These are phyloP conservation scores for Ophiosphaerella herpotricha DNA, from an alignment of 2,329 filamentous ascomycete species.

Conservation along the genomic window DNA sequence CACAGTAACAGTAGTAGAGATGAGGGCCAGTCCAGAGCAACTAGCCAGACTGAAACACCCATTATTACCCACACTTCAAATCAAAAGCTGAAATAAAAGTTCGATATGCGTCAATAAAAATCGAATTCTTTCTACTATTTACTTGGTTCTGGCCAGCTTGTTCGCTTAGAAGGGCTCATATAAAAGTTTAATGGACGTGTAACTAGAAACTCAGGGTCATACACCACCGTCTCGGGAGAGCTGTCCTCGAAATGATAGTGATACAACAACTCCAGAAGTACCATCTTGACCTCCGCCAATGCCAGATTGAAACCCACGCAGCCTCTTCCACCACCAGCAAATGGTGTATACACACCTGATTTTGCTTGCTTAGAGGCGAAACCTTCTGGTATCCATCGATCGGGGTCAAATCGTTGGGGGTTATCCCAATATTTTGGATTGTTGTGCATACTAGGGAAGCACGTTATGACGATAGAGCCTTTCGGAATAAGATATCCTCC, in stretches of 20 bases:
- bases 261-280: conserved; percentile 12
- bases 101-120: too few relatives aligned
- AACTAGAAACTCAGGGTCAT: conserved; percentile 18
- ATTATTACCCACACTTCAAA: too few relatives aligned
- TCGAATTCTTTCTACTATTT: background rate
- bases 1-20: too few relatives aligned
- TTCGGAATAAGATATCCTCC: conserved; percentile 62
- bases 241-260: conserved; percentile 17
- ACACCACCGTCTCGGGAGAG: conserved; percentile 9
- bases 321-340: conserved; percentile 12
- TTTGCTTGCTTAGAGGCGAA: conserved; percentile 35
- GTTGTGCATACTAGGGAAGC: conserved; percentile 53
- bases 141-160: conserved; percentile 2
- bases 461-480: conserved; percentile 59
- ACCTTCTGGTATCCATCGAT: conserved; percentile 61
- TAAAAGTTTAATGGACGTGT: conserved; percentile 19
- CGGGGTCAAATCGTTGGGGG: conserved; percentile 62
- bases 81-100: too few relatives aligned
- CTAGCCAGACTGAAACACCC: too few relatives aligned
- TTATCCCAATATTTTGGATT: conserved; percentile 63
- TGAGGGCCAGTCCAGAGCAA: too few relatives aligned
- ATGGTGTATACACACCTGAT: conserved; percentile 17
- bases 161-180: conserved; percentile 3
- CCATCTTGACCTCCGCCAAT: conserved; percentile 12
- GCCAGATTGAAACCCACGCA: conserved; percentile 21